phyloP scores from a whole-genome alignment of 257 asterid species.

The Petrea volubilis region DNA sequence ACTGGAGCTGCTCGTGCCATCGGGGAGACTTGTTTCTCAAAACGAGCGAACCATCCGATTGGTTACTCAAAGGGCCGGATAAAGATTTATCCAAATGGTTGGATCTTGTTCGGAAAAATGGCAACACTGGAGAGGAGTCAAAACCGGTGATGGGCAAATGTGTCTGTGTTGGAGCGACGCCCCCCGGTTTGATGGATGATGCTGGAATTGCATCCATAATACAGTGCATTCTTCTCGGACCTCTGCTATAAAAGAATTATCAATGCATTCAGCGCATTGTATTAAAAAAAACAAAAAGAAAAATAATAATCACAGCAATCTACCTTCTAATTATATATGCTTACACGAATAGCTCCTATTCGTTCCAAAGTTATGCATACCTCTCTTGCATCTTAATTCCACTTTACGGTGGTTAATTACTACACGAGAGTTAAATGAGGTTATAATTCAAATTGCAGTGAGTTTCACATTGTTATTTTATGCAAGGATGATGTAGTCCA shows the following conservation, averaged over 20 bases:
- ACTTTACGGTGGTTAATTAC: no score
- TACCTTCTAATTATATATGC: no score
- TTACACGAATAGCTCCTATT: no score
- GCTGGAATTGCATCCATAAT: slow-evolving; percentile 68
- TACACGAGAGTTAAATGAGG: no score
- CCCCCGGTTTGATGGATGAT: slow-evolving; percentile 72
- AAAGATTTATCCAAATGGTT: slow-evolving; percentile 39
- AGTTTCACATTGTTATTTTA: no score
- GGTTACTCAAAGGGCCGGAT: slow-evolving; percentile 39
- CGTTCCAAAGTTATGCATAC: no score
- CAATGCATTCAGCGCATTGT: background rate
- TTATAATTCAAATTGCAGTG: no score
- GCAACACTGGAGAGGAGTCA: slow-evolving; percentile 51
- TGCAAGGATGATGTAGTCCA: no score
- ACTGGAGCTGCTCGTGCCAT: slow-evolving; percentile 96
- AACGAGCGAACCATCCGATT: slow-evolving; percentile 49
- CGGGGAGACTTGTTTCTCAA: slow-evolving; percentile 84
- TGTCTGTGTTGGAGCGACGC: slow-evolving; percentile 64
- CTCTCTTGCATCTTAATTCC: no score
- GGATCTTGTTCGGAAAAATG: slow-evolving; percentile 54
- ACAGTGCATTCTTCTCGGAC: slow-evolving; percentile 90
- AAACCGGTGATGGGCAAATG: slow-evolving; percentile 44
- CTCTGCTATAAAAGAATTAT: slow-evolving; percentile 46
- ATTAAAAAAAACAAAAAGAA: background rate
- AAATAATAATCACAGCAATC: background rate